A percentile compares a stretch with the other conserved stretches of the same genome.
Conservation (phyloP, 257 asterid genomes). For the Solanum paucissectum region DNA sequence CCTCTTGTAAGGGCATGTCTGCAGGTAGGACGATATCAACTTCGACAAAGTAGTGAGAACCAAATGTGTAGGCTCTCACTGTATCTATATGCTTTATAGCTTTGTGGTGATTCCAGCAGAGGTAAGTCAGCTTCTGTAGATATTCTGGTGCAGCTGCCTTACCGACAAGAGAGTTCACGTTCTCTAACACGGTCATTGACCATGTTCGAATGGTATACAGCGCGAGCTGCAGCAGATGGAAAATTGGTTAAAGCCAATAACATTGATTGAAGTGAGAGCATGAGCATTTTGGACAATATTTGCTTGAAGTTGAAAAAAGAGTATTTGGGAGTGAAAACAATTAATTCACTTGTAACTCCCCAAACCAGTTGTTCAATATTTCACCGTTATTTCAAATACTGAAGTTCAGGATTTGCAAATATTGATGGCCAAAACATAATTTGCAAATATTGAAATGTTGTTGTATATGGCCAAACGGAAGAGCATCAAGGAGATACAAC, state of each 20-base stretch:
- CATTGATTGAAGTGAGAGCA: background rate
- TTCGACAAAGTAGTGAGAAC: conserved; percentile 46
- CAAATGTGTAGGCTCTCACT: conserved; percentile 42
- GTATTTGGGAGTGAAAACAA: background rate
- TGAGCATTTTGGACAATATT: background rate
- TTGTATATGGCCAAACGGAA: background rate
- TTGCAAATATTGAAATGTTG: background rate
- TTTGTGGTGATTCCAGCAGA: conserved; percentile 51
- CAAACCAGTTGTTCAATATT: background rate
- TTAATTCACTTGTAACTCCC: background rate
- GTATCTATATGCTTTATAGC: conserved; percentile 44
- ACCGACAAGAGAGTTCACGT: conserved; percentile 40
- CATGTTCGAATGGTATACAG: conserved; percentile 45
- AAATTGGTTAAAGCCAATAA: background rate
- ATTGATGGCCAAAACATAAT: background rate
- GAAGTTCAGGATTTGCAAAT: background rate
- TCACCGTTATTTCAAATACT: background rate
- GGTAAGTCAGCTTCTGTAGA: conserved; percentile 42
- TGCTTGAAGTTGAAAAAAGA: background rate
- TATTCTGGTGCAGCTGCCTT: conserved; percentile 44
- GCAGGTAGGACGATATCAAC: conserved; percentile 45
- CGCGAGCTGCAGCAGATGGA: conserved; percentile 23
- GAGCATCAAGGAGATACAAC: conserved; percentile 1
- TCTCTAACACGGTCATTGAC: conserved; percentile 45
- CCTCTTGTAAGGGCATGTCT: conserved; percentile 37